Conservation (phyloP, 305 asterid genomes). For the Fraxinus velutina region DNA sequence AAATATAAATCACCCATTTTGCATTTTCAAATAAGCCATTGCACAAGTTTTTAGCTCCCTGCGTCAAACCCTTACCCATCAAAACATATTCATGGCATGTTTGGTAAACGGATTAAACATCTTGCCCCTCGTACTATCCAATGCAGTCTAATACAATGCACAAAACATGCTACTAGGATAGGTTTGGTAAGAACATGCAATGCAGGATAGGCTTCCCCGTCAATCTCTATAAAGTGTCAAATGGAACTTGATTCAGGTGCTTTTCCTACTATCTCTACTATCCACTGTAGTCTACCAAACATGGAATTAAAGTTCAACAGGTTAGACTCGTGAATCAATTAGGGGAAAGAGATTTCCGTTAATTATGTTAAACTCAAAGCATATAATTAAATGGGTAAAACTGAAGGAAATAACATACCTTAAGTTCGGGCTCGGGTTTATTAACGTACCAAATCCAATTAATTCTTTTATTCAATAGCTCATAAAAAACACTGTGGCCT, state of each 20-base stretch:
- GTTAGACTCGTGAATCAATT: not conserved
- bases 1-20: not conserved
- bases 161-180: not conserved
- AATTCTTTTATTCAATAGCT: constrained; percentile 53
- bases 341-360: not conserved
- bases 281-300: not conserved
- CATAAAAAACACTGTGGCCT: constrained; percentile 62
- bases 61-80: not conserved
- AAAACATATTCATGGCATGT: not conserved
- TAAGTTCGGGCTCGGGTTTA: constrained; percentile 64
- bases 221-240: not conserved
- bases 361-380: not conserved
- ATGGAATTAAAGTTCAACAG: not conserved
- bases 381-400: not conserved
- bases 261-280: not conserved
- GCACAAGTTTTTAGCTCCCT: not conserved
- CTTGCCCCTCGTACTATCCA: not conserved
- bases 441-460: constrained; percentile 92
- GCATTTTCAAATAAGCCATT: not conserved
- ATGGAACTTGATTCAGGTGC: not conserved
- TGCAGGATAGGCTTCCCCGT: not conserved
- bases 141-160: not conserved
- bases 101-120: not conserved
- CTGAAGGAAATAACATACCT: constrained; percentile 42
- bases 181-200: not conserved